Conservation (phyloP, 352 stramenopile species). For the Pilasporangium apinafurcum region DNA sequence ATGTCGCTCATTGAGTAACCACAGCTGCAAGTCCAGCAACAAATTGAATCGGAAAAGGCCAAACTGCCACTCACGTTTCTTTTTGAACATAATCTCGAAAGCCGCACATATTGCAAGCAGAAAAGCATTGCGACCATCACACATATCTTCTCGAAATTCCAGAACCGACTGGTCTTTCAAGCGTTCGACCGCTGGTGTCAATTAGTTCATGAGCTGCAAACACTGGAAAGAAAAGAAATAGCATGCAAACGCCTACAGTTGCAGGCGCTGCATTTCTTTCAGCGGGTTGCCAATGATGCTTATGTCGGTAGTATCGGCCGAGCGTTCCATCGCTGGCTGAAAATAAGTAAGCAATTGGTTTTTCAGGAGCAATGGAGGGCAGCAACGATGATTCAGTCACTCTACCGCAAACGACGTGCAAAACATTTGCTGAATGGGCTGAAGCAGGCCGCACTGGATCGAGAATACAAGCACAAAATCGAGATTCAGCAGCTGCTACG, state of each 20-base stretch:
- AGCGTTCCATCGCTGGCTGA: slow-evolving; percentile 28
- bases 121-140: slow-evolving; percentile 49
- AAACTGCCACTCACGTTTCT: slow-evolving; percentile 62
- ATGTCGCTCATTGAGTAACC: too few relatives aligned
- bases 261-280: slow-evolving; percentile 37
- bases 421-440: slow-evolving; percentile 20
- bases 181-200: slow-evolving; percentile 36
- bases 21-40: slow-evolving; percentile 21
- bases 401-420: slow-evolving; percentile 28
- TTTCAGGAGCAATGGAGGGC: slow-evolving; percentile 18
- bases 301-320: slow-evolving; percentile 39
- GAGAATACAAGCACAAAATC: slow-evolving; percentile 25
- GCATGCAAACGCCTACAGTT: slow-evolving; percentile 20
- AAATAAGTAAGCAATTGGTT: slow-evolving; percentile 1
- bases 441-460: slow-evolving; percentile 29
- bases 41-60: slow-evolving; percentile 50
- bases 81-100: slow-evolving; percentile 63
- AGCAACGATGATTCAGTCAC: slow-evolving; percentile 36
- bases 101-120: slow-evolving; percentile 41
- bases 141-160: slow-evolving; percentile 60
- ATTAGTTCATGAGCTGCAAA: slow-evolving; percentile 6
- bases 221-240: slow-evolving; percentile 15
- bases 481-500: slow-evolving; percentile 40
- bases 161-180: slow-evolving; percentile 44
- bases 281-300: slow-evolving; percentile 45